Base-by-base conservation (phyloP, 805 yeast species). In the Metschnikowia proteae region DNA sequence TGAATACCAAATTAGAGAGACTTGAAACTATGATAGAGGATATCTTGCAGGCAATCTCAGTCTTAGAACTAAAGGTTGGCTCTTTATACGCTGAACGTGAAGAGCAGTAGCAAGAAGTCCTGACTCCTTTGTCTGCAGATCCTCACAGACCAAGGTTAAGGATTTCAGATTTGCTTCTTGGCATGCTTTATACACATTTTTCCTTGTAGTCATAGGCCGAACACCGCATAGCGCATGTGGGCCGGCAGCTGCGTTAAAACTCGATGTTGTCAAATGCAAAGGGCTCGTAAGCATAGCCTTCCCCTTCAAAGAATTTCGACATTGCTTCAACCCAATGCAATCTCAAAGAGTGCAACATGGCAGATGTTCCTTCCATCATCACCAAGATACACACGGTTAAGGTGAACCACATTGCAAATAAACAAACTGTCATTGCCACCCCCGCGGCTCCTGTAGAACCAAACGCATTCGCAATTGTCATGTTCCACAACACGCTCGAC, bases 351-450 rank as follows among this genome's bases (percentile, higher is more conserved):
- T 85, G 91, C 60, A 85, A 71, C 91, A 85, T 85, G 22, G 90
- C 90, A n/a, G 88, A 83, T 0, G 90, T 85, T 48, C 91, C 91
- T 67, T 85, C 91, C 91, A 85, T 85, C 43, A 83, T 72, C 42
- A 85, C 90, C 61, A 85, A 70, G 37, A 85, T 82, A 56, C 81
- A 76, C 34, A 82, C 84, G 0, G 90, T 84, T 56, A 85, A 71
- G 5, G 78, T 76, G 64, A 85, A 84, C 91, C 91, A 85, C 81
- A 84, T 78, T 29, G 82, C 86, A 68, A 84, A 85, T 47, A 85
- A 65, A 27, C 79, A 63, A 17, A 83, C 81, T 1, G 83, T 78
- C 77, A 77, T 76, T 35, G 80, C 49, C 5, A 81, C 78, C 6
- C 88, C 88, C 17, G 64, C 55, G 27, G 71, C 53, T 0, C 88